Evolutionary conservation across 2,329 filamentous ascomycete genomes (phyloP).

Genomic region (Alternaria triticimaculans): DNA sequence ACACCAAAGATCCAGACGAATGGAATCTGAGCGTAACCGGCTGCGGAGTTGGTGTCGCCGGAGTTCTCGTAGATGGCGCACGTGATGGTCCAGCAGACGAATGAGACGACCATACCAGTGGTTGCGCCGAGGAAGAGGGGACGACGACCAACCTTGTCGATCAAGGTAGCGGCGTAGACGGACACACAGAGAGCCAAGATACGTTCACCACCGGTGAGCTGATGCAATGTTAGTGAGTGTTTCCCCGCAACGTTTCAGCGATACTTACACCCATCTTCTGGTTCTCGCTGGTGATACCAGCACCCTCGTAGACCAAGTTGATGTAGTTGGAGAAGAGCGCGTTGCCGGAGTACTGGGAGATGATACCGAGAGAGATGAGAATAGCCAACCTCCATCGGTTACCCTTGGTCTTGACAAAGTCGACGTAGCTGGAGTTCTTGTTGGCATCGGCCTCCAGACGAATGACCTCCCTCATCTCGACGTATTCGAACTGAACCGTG

Average conservation of each 20-base stretch:
- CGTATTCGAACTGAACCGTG: conserved; percentile 70
- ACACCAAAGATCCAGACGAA: conserved; percentile 60
- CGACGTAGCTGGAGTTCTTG: conserved; percentile 61
- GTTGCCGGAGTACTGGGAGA: conserved; percentile 73
- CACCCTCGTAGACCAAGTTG: conserved; percentile 65
- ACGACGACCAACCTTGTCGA: conserved; percentile 64
- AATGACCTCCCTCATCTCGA: conserved; percentile 70
- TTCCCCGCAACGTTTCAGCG: neutral
- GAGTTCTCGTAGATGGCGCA: conserved; percentile 35
- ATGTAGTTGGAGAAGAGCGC: conserved; percentile 72
- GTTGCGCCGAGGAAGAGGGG: conserved; percentile 60
- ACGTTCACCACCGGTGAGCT: conserved; percentile 58
- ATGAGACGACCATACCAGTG: conserved; percentile 43
- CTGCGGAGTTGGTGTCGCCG: conserved; percentile 40
- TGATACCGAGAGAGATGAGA: conserved; percentile 68
- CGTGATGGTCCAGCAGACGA: conserved; percentile 49
- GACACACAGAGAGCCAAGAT: conserved; percentile 65
- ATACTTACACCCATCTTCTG: conserved; percentile 50
- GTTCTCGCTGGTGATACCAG: conserved; percentile 61
- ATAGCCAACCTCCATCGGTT: conserved; percentile 71
- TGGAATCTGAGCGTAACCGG: conserved; percentile 56
- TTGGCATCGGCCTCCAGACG: conserved; percentile 60
- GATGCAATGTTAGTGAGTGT: conserved; percentile 2
- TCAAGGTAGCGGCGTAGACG: conserved; percentile 61
- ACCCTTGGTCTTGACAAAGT: conserved; percentile 67